phyloP scores from a whole-genome alignment of 805 yeast genomes.

The Starmera pachycereana region DNA sequence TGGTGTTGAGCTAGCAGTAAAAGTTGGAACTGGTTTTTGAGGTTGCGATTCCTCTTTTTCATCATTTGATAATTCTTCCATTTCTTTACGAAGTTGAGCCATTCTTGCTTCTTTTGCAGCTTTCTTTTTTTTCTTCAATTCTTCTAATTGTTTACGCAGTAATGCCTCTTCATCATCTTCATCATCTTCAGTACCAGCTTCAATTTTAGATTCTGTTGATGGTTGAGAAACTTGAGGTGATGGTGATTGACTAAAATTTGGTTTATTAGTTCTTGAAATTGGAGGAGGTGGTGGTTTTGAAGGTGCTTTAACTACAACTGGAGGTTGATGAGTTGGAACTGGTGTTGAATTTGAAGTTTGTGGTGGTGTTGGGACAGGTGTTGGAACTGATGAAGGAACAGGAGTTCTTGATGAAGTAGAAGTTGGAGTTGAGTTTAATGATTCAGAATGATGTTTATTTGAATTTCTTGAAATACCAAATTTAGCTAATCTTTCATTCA shows the following conservation, averaged over 20 bases:
- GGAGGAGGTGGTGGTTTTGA: constrained; percentile 9
- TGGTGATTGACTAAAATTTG: no score
- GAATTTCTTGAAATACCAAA: constrained; percentile 48
- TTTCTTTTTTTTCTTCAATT: constrained; percentile 39
- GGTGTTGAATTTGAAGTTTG: constrained; percentile 2
- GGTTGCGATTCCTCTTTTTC: constrained; percentile 23
- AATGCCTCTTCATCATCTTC: constrained; percentile 38
- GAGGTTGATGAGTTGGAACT: background rate
- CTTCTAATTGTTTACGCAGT: constrained; percentile 29
- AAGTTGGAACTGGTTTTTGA: constrained; percentile 8
- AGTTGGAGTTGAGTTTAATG: constrained; percentile 6
- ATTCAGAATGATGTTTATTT: constrained; percentile 1
- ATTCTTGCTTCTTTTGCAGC: constrained; percentile 50
- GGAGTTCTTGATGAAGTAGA: constrained; percentile 1
- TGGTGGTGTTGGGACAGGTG: constrained; percentile 4
- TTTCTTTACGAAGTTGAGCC: constrained; percentile 47
- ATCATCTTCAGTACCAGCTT: constrained; percentile 30
- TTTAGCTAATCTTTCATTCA: constrained; percentile 79
- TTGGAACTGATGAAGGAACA: constrained; percentile 7
- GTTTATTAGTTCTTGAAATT: constrained; percentile 1
- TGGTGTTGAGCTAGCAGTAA: constrained; percentile 7
- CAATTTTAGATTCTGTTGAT: constrained; percentile 4
- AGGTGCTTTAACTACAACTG: constrained; percentile 1
- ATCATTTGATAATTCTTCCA: constrained; percentile 40
- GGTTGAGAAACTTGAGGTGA: background rate